phyloP scores from a whole-genome alignment of 2,329 filamentous ascomycete genomes.

The Aspergillus melleus region DNA sequence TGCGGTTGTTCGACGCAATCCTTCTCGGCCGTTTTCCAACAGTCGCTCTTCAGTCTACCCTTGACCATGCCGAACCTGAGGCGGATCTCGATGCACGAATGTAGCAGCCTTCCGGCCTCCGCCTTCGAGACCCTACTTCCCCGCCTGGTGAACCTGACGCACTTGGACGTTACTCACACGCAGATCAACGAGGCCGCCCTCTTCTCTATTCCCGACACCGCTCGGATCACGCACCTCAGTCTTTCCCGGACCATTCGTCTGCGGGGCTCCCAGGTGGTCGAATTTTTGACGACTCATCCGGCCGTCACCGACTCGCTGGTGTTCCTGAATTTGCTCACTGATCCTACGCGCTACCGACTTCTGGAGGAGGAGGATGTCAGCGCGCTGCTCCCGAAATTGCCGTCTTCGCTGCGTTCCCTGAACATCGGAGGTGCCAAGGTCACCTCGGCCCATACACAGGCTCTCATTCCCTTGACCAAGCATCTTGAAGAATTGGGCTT shows the following conservation, averaged over 20 bases:
- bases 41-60: conserved; percentile 53
- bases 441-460: conserved; percentile 61
- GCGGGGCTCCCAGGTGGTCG: conserved; percentile 64
- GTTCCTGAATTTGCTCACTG: conserved; percentile 72
- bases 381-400: conserved; percentile 65
- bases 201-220: conserved; percentile 68
- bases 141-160: conserved; percentile 68
- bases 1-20: conserved; percentile 69
- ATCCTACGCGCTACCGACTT: conserved; percentile 70
- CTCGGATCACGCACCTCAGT: conserved; percentile 74
- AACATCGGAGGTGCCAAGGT: conserved; percentile 76
- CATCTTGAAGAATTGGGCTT: conserved; percentile 75
- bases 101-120: conserved; percentile 65
- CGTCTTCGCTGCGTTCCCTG: conserved; percentile 67
- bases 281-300: conserved; percentile 70
- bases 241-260: conserved; percentile 73
- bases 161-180: conserved; percentile 77
- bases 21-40: conserved; percentile 67
- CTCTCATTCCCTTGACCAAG: conserved; percentile 66
- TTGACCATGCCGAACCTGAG: conserved; percentile 60
- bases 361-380: conserved; percentile 66
- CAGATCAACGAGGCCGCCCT: conserved; percentile 72
- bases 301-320: conserved; percentile 64
- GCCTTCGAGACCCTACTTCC: conserved; percentile 71
- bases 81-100: conserved; percentile 76